Evolutionary conservation across 192 early-diverging fungal genomes (phyloP).

Genomic region (Coemansia sp.): DNA sequence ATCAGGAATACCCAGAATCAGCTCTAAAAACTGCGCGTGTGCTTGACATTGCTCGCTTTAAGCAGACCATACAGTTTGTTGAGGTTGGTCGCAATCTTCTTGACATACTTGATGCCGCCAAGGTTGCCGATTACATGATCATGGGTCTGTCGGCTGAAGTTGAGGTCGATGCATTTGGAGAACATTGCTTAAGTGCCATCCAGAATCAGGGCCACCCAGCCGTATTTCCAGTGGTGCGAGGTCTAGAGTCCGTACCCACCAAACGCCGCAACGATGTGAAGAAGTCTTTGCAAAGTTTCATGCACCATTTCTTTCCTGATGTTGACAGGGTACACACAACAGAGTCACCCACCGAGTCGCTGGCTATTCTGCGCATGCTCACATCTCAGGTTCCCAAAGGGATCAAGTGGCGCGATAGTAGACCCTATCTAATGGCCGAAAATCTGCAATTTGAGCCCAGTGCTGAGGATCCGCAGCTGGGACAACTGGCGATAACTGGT

Average conservation of each 20-base stretch:
- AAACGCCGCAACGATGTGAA: slow-evolving; percentile 75
- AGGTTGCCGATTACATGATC: slow-evolving; percentile 88
- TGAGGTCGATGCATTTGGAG: slow-evolving; percentile 93
- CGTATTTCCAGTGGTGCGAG: slow-evolving; percentile 70
- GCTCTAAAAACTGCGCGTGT: slow-evolving; percentile 9
- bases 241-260: slow-evolving; percentile 60
- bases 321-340: slow-evolving; percentile 68
- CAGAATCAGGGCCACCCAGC: slow-evolving; percentile 85
- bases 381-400: slow-evolving; percentile 75
- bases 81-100: slow-evolving; percentile 75
- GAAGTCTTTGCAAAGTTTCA: slow-evolving; percentile 81
- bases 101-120: slow-evolving; percentile 84
- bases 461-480: slow-evolving; percentile 49
- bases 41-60: slow-evolving; percentile 75
- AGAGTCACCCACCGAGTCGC: slow-evolving; percentile 59
- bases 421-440: slow-evolving; percentile 87
- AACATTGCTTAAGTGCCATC: slow-evolving; percentile 76
- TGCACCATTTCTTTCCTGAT: slow-evolving; percentile 86
- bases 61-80: slow-evolving; percentile 85
- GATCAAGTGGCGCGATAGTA: slow-evolving; percentile 81
- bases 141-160: slow-evolving; percentile 83
- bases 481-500: slow-evolving; percentile 78
- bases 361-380: slow-evolving; percentile 73
- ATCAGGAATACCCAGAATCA: slow-evolving; percentile 51
- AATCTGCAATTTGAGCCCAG: slow-evolving; percentile 64